Base-by-base conservation (phyloP, 148 eudicot genomes). In the Limonium bicolor region DNA sequence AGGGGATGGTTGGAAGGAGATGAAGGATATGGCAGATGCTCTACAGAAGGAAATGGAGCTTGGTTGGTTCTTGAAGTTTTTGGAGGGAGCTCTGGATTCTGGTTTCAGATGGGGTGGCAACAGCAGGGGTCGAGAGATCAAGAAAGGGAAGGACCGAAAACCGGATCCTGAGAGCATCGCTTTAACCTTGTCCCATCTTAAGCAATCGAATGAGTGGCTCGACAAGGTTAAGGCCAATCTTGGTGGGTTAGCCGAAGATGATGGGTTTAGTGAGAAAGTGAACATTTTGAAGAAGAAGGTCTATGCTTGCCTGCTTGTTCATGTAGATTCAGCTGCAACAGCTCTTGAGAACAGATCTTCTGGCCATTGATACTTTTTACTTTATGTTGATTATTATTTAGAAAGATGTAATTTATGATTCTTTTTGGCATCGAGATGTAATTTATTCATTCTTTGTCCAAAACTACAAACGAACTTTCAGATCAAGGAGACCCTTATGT, bases 241-340 rank as follows among this genome's bases (percentile, higher is more conserved):
- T 3, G 29, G 27, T 39, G 29, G 1, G 27, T 25, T 34, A 28
- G 41, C 41, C 4, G 37, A 18, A 40, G 63, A 59, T 20, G 58
- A 52, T 35, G 80, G 50, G 6, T 2, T 74, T 36, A 40, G 42
- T 28, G 87, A 61, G 15, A 81, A 44, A 37, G 61, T 81, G 29
- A 82, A 77, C 38, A 64, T 67, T 56, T 51, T 73, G 9, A 73
- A 73, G 58, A 66, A 52, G 66, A 73, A 70, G 38, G 71, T 73
- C 21, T 69, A 69, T 24, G 48, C 63, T 18, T 76, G 78, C 57
- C 69, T 76, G 67, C 72, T 76, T 29, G 58, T 65, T 49, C 80
- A 85, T 62, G 71, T 80, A 17, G 95, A 78, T 40, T 78, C 94
- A 2, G 88, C 87, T 60, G 95, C 99, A 55, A 68, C 67, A 16